Percentiles rank a stretch among this genome's conserved stretches.
phyloP scores from a whole-genome alignment of 164 flowering plant species.

The Vitis rupestris region DNA sequence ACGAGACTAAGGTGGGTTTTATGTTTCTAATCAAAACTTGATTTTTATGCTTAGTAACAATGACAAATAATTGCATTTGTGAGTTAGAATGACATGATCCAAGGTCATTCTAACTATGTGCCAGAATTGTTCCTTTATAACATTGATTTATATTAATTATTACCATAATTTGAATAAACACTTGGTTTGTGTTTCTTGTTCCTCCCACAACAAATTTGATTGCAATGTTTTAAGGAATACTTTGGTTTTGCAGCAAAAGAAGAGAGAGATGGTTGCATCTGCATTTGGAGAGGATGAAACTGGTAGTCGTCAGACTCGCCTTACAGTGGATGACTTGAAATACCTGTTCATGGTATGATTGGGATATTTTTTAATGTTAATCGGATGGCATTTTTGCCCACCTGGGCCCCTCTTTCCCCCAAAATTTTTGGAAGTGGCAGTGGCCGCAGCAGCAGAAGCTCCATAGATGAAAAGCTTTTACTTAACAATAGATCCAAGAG shows the following conservation, averaged over 20 bases:
- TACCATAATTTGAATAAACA: not conserved
- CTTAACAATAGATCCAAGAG: conserved; percentile 3
- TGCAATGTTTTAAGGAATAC: not conserved
- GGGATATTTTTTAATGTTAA: not conserved
- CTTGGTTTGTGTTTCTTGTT: not conserved
- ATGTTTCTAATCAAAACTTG: too few species aligned
- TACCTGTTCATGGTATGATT: conserved; percentile 69
- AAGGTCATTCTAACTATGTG: too few species aligned
- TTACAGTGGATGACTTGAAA: conserved; percentile 79
- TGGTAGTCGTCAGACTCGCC: conserved; percentile 65
- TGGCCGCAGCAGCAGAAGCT: conserved; percentile 2
- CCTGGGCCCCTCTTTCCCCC: conserved; percentile 1
- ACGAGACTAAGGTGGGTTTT: too few species aligned
- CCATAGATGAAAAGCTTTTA: not conserved
- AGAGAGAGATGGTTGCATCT: conserved; percentile 86
- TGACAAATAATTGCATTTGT: too few species aligned
- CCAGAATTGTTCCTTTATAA: too few species aligned
- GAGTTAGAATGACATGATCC: too few species aligned
- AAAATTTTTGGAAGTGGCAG: not conserved
- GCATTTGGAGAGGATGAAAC: conserved; percentile 91
- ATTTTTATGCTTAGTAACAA: too few species aligned
- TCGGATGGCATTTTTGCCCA: conserved; percentile 10
- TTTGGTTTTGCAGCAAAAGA: conserved; percentile 68
- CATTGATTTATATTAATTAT: too few species aligned
- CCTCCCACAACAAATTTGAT: not conserved